phyloP scores from a whole-genome alignment of 208 protist species.

The Trichomonas vaginalis region DNA sequence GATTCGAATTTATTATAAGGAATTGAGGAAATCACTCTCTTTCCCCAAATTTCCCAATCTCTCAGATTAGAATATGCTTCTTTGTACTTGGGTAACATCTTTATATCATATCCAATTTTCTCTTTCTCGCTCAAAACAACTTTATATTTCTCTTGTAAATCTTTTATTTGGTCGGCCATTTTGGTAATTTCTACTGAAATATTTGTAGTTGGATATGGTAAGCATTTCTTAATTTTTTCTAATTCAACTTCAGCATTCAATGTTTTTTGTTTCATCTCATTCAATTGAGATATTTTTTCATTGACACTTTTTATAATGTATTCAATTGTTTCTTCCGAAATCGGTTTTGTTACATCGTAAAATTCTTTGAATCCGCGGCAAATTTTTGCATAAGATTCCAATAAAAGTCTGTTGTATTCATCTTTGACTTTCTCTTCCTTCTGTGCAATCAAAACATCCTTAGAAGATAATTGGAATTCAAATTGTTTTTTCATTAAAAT shows the following conservation, averaged over 20 bases:
- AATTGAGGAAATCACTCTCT: background rate
- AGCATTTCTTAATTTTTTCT: background rate
- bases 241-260: background rate
- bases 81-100: background rate
- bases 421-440: background rate
- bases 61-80: background rate
- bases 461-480: background rate
- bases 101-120: background rate
- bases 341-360: background rate
- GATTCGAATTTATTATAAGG: background rate
- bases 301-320: background rate
- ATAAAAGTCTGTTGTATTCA: background rate
- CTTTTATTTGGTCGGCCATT: background rate
- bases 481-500: background rate
- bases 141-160: background rate
- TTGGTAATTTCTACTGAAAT: background rate
- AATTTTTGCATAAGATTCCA: background rate
- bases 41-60: background rate
- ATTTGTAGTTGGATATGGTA: background rate
- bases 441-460: background rate
- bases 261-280: background rate
- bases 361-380: background rate
- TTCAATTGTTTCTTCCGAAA: background rate
- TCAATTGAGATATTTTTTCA: background rate
- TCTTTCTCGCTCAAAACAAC: background rate